Conservation (phyloP, 495 filamentous ascomycete species). For the Lindgomyces ingoldianus region DNA sequence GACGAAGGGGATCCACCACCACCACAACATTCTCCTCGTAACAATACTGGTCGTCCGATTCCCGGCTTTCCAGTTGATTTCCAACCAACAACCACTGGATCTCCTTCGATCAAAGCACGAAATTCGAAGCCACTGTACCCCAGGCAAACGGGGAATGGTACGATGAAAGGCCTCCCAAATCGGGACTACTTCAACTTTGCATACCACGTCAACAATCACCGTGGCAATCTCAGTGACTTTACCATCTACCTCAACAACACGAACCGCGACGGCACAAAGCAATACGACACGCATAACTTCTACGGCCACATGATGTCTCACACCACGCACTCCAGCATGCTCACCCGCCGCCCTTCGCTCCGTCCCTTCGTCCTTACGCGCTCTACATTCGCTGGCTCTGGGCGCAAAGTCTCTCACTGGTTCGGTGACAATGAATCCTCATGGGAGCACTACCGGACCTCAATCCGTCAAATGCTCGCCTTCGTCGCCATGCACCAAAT, state of each 20-base stretch:
- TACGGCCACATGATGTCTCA: slow-evolving; percentile 84
- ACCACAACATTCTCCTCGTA: slow-evolving; percentile 45
- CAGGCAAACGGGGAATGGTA: slow-evolving; percentile 50
- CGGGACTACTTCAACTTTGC: slow-evolving; percentile 75
- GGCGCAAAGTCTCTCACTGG: slow-evolving; percentile 79
- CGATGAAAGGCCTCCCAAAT: slow-evolving; percentile 59
- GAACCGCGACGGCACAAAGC: slow-evolving; percentile 68
- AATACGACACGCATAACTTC: slow-evolving; percentile 85
- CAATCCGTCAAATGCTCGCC: slow-evolving; percentile 68
- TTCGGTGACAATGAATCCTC: slow-evolving; percentile 77
- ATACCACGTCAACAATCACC: slow-evolving; percentile 74
- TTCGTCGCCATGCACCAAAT: slow-evolving; percentile 82
- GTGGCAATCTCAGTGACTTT: slow-evolving; percentile 35
- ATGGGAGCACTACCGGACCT: slow-evolving; percentile 72
- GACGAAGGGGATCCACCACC: slow-evolving; percentile 16
- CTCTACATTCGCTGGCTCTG: slow-evolving; percentile 79
- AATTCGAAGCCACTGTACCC: slow-evolving; percentile 41
- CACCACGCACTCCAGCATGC: slow-evolving; percentile 67
- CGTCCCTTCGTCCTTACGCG: slow-evolving; percentile 82
- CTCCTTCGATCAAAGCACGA: slow-evolving; percentile 50
- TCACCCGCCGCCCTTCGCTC: slow-evolving; percentile 61
- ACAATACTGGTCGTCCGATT: slow-evolving; percentile 57
- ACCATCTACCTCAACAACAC: slow-evolving; percentile 75
- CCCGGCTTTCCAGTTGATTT: slow-evolving; percentile 73
- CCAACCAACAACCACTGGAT: slow-evolving; percentile 66